Percentiles rank a stretch among this genome's conserved stretches.
Evolutionary conservation across 148 eudicot species (phyloP).

Genomic region (Amaranthus palmeri): DNA sequence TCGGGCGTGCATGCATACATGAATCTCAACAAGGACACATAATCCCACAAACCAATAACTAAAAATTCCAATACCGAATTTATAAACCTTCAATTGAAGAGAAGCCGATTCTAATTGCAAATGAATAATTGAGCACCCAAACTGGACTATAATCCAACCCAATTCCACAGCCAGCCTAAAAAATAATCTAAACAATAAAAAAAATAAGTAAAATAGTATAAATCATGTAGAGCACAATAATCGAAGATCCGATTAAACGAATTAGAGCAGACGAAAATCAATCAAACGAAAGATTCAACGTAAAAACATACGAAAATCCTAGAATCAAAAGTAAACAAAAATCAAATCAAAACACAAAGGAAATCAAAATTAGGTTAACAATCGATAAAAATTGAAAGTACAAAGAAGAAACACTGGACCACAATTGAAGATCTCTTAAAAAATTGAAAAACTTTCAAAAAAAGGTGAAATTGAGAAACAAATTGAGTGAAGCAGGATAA

Average conservation of each 20-base stretch:
- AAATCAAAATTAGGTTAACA: not conserved
- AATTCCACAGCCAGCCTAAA: not conserved
- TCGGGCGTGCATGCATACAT: not conserved
- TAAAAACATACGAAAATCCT: conserved; percentile 2
- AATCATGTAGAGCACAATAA: not conserved
- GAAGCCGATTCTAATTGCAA: not conserved
- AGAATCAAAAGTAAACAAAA: not conserved
- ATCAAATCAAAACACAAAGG: not conserved
- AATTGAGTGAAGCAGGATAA: not conserved
- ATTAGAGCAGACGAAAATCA: not conserved
- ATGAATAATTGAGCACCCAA: not conserved
- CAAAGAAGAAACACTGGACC: not conserved
- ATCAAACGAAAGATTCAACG: not conserved
- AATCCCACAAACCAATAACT: not conserved
- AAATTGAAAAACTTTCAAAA: not conserved
- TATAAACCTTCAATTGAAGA: not conserved
- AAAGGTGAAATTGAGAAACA: not conserved
- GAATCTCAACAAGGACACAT: not conserved
- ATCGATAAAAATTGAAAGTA: not conserved
- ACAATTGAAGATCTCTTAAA: conserved; percentile 25
- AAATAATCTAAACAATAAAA: not conserved
- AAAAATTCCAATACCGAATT: not conserved
- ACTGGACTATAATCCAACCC: not conserved
- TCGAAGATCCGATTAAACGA: not conserved
- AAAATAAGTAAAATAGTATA: not conserved